These are phyloP conservation scores for Penicillium nucicola DNA, from an alignment of 495 filamentous ascomycete species.

Conservation along the genomic window DNA sequence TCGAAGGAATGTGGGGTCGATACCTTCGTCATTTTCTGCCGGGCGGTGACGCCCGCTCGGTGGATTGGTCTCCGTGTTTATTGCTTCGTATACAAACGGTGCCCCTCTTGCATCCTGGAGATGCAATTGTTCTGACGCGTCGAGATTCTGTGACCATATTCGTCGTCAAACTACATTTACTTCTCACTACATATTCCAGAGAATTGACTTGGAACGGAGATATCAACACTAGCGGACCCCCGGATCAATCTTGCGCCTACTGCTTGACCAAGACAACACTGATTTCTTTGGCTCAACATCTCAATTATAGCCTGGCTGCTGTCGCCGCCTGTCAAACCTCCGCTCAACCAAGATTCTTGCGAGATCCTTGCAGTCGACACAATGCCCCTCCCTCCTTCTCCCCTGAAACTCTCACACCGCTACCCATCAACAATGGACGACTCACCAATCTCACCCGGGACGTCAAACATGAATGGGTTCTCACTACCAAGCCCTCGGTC, in stretches of 20 bases:
- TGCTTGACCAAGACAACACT: background rate
- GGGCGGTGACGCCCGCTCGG: constrained; percentile 1
- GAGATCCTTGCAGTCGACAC: constrained; percentile 6
- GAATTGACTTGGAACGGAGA: background rate
- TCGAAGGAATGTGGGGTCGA: constrained; percentile 8
- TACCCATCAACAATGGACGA: constrained; percentile 61
- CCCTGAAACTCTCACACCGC: constrained; percentile 60
- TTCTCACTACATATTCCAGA: too few species aligned
- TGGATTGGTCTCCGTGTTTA: background rate
- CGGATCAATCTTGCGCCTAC: background rate
- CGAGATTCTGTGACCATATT: background rate
- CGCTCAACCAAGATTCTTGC: background rate
- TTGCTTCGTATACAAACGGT: background rate
- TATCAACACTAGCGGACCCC: background rate
- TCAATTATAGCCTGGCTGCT: background rate
- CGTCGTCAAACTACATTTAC: background rate
- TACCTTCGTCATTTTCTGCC: constrained; percentile 11
- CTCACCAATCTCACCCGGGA: constrained; percentile 44
- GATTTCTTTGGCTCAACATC: constrained; percentile 4
- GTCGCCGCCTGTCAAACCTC: background rate
- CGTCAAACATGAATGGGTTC: constrained; percentile 33
- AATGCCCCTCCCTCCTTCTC: constrained; percentile 52
- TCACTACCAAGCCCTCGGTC: constrained; percentile 37
- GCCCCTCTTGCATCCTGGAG: background rate
- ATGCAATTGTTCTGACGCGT: background rate